Conservation (phyloP, 805 yeast genomes). For the Soucietia sequanensis region DNA sequence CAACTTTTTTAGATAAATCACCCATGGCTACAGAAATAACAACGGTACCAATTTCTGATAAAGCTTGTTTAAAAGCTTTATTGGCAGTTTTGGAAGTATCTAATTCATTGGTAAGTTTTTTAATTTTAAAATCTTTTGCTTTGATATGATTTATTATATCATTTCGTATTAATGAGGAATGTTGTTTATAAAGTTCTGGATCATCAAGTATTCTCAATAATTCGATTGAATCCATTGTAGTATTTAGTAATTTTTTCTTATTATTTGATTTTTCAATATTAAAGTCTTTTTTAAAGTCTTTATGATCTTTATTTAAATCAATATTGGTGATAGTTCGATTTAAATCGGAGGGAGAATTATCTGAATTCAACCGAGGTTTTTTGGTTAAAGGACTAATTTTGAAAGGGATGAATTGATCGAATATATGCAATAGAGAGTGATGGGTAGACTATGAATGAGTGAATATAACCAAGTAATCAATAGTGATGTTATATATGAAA, state of each 20-base stretch:
- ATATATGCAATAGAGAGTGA: too few species aligned
- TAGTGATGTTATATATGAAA: too few species aligned
- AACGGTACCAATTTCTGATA: slow-evolving; percentile 80
- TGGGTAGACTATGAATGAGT: too few species aligned
- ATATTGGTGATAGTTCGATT: too few species aligned
- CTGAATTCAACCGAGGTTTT: slow-evolving; percentile 9
- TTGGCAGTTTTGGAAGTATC: slow-evolving; percentile 50
- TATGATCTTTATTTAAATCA: too few species aligned
- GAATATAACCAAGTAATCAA: too few species aligned
- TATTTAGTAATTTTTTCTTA: too few species aligned
- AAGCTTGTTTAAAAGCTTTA: slow-evolving; percentile 67
- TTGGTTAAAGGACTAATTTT: slow-evolving; percentile 17
- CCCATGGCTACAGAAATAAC: slow-evolving; percentile 89
- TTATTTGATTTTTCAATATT: too few species aligned
- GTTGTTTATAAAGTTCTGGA: slow-evolving; percentile 30
- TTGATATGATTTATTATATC: slow-evolving; percentile 27
- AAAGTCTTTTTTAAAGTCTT: too few species aligned
- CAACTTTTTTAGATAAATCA: slow-evolving; percentile 78
- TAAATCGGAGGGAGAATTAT: neutral
- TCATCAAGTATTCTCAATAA: slow-evolving; percentile 38
- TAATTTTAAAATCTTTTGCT: slow-evolving; percentile 27
- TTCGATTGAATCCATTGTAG: slow-evolving; percentile 29
- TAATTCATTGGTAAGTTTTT: slow-evolving; percentile 27
- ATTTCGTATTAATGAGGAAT: slow-evolving; percentile 28
- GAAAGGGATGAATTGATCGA: slow-evolving; percentile 1